Conservation (phyloP, 768 basidiomycete species). For the Strobilomyces echinocephalus region DNA sequence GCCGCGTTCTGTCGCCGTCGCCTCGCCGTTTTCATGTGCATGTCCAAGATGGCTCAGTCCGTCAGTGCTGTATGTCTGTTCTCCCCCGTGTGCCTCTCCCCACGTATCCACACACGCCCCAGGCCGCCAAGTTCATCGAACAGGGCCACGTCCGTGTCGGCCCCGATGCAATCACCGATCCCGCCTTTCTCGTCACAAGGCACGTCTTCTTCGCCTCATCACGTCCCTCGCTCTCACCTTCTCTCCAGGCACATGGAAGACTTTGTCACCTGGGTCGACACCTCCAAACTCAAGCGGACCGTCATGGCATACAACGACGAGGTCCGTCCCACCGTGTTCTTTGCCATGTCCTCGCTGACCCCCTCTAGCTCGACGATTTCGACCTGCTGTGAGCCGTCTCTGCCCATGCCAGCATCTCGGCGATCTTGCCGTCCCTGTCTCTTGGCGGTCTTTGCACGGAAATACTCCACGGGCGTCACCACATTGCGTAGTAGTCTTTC, state of each 20-base stretch:
- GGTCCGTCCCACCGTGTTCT: slow-evolving; percentile 39
- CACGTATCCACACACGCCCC: slow-evolving; percentile 11
- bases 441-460: slow-evolving; percentile 3
- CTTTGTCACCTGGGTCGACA: slow-evolving; percentile 99
- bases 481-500: not conserved
- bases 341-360: slow-evolving; percentile 12
- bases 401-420: not conserved
- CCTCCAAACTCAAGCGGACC: slow-evolving; percentile 92
- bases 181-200: slow-evolving; percentile 92
- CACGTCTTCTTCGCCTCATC: slow-evolving; percentile 25
- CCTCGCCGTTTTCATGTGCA: slow-evolving; percentile 88
- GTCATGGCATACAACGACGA: slow-evolving; percentile 97
- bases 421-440: not conserved
- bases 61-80: slow-evolving; percentile 75
- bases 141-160: slow-evolving; percentile 98
- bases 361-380: slow-evolving; percentile 82
- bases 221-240: not conserved
- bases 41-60: slow-evolving; percentile 92
- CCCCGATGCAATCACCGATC: slow-evolving; percentile 92
- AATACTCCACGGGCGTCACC: not conserved
- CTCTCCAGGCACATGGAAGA: slow-evolving; percentile 87
- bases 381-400: slow-evolving; percentile 74
- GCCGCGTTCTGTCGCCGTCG: slow-evolving; percentile 90
- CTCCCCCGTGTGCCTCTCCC: not conserved
- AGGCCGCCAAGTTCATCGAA: slow-evolving; percentile 97